These are phyloP conservation scores for Aspergillus fumigatus DNA, from an alignment of 2,329 filamentous ascomycete species.

Conservation along the genomic window DNA sequence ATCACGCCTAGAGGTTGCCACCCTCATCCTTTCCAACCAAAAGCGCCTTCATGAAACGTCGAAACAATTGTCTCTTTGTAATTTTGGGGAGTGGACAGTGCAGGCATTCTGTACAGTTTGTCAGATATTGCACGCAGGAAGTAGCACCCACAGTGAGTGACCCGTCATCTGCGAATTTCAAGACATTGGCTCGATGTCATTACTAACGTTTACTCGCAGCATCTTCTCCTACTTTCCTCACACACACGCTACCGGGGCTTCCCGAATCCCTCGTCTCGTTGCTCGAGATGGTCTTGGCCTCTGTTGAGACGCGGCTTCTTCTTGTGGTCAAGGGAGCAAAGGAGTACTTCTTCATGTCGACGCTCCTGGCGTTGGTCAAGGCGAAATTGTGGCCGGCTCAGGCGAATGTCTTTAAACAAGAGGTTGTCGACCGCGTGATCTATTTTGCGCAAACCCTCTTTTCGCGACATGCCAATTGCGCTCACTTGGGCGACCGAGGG, in stretches of 20 bases:
- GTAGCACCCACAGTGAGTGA: conserved; percentile 21
- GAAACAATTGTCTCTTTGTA: conserved; percentile 29
- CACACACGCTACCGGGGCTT: conserved; percentile 26
- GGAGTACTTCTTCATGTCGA: conserved; percentile 38
- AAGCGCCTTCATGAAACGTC: conserved; percentile 30
- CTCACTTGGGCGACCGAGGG: conserved; percentile 25
- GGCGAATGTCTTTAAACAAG: conserved; percentile 30
- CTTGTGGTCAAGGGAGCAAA: conserved; percentile 36
- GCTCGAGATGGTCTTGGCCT: conserved; percentile 26
- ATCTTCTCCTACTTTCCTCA: conserved; percentile 13
- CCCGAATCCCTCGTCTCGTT: conserved; percentile 32
- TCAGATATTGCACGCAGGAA: conserved; percentile 29
- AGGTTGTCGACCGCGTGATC: conserved; percentile 33
- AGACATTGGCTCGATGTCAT: background rate
- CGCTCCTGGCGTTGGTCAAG: conserved; percentile 32
- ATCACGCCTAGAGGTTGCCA: conserved; percentile 33
- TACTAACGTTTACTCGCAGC: background rate
- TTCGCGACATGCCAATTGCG: conserved; percentile 28
- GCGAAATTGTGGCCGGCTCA: conserved; percentile 31
- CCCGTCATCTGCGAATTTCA: background rate
- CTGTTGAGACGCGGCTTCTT: conserved; percentile 28
- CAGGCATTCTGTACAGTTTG: conserved; percentile 37
- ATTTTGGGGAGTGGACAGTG: conserved; percentile 33
- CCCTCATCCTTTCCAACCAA: conserved; percentile 35
- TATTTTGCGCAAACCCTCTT: conserved; percentile 34